Evolutionary conservation across 176 grass and related monocot species (phyloP), one percentile per base, ranked within the genome.

Genomic region (Puya raimondii): DNA sequence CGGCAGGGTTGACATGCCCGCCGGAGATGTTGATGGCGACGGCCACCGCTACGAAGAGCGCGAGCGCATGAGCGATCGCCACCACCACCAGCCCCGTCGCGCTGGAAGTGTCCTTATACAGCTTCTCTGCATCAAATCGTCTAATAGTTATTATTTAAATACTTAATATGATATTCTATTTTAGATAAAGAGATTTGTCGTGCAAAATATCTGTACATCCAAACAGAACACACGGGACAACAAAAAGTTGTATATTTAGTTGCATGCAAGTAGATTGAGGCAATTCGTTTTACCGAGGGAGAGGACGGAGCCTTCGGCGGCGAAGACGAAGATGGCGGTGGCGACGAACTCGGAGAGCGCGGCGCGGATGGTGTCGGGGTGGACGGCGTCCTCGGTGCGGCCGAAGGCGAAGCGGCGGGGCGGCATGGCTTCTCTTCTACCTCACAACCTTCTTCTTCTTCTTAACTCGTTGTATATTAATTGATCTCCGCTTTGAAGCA

Each of bases 241-340:
- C 33, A 42, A 42, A 26, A 26, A 26, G 25, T 0, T 23, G 23
- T 1, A 23, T 23, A 23, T 23, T 23, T 23, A 23, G 23, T 23
- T 1, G 23, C 3, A 53, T 53, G 51, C 51, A 53, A 53, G 51
- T 53, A 57, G 1, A 57, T 16, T 16, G 4, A 5, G 14, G 53
- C 1, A 57, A 11, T 9, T 4, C 9, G 0, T 23, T 25, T 68
- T 73, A 97, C 89, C 86, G 42, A 97, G 93, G 11, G 89, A 87
- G 53, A 99, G 87, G 73, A 99, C 27, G 72, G 94, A 99, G 48
- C 94, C 94, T 79, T 99, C 94, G 59, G 87, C 94, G 21, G 87
- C 94, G 87, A 92, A 97, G 74, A 97, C 89, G 61, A 97, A 97
- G 81, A 97, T 77, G 72, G 84, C 94, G 9, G 94, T 97, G 65